Base-by-base conservation (phyloP, 2,329 filamentous ascomycete genomes). In the Pyrenophora teres region DNA sequence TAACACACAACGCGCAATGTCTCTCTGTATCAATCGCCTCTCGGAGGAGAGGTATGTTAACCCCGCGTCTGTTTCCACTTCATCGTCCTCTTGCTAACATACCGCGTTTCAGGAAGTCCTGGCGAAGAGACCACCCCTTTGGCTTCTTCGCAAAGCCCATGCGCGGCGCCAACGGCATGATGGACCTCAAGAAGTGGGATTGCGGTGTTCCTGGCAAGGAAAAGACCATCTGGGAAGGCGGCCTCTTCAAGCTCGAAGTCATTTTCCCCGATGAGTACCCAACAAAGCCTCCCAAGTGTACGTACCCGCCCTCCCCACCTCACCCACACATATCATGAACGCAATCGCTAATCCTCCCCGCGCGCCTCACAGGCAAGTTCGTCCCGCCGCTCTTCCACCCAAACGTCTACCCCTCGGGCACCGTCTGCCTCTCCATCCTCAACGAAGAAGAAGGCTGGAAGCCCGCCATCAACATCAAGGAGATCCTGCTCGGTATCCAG, bases 361-460 rank as follows among this genome's bases (percentile, higher is more conserved):
- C 8, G 21, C n/a, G 15, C 3, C 2, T 6, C 4, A 39, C 63
- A 96, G 92, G 92, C 86, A 97, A 96, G 83, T 99, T 99, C 71
- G 85, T 88, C 0, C 94, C 94, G 10, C 93, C 94, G 18, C 85
- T 99, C 35, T 99, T 99, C 79, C 94, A 99, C 71, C 94, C 94
- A 0, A 99, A 99, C 74, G 94, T 99, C 63, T 99, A 99, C 73
- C 94, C 94, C 0, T 97, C 93, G 0, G 95, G 94, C 62, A 99
- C 94, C 40, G 94, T 99, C 56, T 99, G 94, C 72, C 83, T 99
- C 18, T 96, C 91, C 23, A 99, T 99, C 62, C 78, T 99, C 61
- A 99, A 97, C 77, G 95, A 99, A 74, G 94, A 99, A 67, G 94
- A 99, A 74, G 92, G 90, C 6, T 99, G 95, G 94, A 95, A 96